Percentiles rank a stretch among this genome's conserved stretches.
These are phyloP conservation scores for Trichoderma reesei DNA, from an alignment of 495 filamentous ascomycete species.

Conservation along the genomic window DNA sequence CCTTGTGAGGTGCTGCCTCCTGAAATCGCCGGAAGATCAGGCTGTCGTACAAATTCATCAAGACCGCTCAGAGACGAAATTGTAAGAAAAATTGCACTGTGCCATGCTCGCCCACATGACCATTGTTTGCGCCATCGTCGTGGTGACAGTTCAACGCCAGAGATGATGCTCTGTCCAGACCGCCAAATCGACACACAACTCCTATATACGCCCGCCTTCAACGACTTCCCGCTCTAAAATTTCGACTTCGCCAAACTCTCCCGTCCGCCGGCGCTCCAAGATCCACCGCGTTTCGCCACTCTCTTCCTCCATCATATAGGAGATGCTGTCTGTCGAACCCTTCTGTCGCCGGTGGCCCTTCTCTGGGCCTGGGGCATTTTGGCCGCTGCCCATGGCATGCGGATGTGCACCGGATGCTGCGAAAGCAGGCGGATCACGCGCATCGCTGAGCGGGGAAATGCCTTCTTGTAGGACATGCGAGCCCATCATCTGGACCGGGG, in stretches of 20 bases:
- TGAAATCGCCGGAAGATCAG: no score
- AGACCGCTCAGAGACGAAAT: no score
- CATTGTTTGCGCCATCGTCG: background rate
- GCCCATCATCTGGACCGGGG: background rate
- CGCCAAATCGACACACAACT: background rate
- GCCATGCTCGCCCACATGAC: background rate
- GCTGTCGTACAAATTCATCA: no score
- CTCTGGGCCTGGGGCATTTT: slow-evolving; percentile 18
- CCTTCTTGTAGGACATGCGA: background rate
- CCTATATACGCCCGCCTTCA: slow-evolving; percentile 24
- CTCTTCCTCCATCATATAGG: slow-evolving; percentile 40
- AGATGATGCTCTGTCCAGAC: background rate
- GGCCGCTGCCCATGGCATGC: background rate
- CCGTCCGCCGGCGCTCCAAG: slow-evolving; percentile 44
- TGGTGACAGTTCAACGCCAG: background rate
- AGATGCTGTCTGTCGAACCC: slow-evolving; percentile 45
- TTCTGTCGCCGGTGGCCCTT: slow-evolving; percentile 36
- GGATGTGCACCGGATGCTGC: background rate
- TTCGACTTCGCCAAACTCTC: slow-evolving; percentile 44
- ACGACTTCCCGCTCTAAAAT: slow-evolving; percentile 27
- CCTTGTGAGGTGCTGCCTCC: no score
- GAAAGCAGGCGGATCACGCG: slow-evolving; percentile 15
- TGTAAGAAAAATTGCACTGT: no score
- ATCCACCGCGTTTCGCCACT: slow-evolving; percentile 44
- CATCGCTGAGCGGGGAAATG: slow-evolving; percentile 9